Evolutionary conservation across 306 rosid species (phyloP).

Genomic region (Trifolium repens): DNA sequence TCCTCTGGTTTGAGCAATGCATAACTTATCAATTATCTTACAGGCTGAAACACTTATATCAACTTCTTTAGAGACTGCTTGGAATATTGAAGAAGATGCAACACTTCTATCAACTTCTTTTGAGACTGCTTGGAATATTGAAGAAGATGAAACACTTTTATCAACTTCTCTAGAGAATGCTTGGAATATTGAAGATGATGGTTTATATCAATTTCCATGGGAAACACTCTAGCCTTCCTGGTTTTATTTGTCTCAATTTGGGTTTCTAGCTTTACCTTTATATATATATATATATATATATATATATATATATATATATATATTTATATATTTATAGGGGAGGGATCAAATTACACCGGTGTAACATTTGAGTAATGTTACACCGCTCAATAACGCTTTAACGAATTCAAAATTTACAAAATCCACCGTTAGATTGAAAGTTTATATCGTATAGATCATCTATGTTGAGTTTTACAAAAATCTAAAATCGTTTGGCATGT

Average conservation of each 20-base stretch:
- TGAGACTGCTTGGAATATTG: constrained; percentile 19
- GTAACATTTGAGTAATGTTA: no score
- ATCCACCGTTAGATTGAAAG: no score
- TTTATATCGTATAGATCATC: no score
- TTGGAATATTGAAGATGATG: constrained; percentile 40
- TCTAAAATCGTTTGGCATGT: no score
- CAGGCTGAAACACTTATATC: constrained; percentile 63
- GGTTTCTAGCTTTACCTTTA: constrained; percentile 30
- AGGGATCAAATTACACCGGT: no score
- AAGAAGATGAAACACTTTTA: constrained; percentile 38
- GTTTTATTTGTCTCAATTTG: constrained; percentile 23
- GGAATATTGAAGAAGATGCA: constrained; percentile 38
- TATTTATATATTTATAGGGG: constrained; percentile 19
- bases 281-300: constrained; percentile 40
- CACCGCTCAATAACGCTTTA: no score
- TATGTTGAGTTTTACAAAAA: no score
- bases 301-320: constrained; percentile 39
- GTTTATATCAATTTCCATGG: constrained; percentile 45
- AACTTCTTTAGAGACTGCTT: constrained; percentile 37
- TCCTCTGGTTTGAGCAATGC: constrained; percentile 28
- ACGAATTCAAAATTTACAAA: no score
- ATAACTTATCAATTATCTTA: constrained; percentile 34
- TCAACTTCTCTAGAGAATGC: constrained; percentile 5
- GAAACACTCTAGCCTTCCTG: constrained; percentile 30
- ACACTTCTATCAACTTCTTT: constrained; percentile 41